Evolutionary conservation across 805 yeast species (phyloP), one percentile per base, ranked within the genome.

Genomic region (Candida bentonensis): DNA sequence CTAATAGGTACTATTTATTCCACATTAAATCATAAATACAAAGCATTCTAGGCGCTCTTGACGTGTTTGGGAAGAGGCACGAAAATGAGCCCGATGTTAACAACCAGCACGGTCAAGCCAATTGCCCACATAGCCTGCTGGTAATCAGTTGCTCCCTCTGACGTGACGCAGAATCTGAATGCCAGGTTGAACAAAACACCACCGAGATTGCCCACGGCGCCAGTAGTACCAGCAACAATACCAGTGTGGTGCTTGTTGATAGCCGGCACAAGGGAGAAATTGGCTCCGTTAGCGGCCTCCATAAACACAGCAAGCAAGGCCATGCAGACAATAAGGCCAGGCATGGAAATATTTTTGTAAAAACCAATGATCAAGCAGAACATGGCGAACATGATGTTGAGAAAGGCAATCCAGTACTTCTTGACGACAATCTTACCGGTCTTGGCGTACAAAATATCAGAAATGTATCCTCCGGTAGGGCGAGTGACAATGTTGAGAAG

Each of bases 261-360:
- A 41, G 61, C 61, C 2, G 66, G 66, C 11, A 63, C 68, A 9
- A 59, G 49, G 0, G 65, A 53, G 48, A 58, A 63, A 42, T 60
- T 59, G 11, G 68, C 68, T 45, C 68, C 68, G 42, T 64, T 63
- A 20, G 60, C 67, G 58, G 62, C 62, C 43, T 64, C 68, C 64
- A 64, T 61, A 36, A 59, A 63, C 11, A 59, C 42, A 20, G 55
- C 50, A 62, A 62, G 53, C 21, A 62, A 52, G 33, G 56, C 54
- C 44, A 63, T 47, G 0, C 64, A 51, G 1, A 51, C 63, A 36
- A 63, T 57, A 17, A 63, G 49, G 1, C 59, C 60, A 7, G 56
- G 56, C 40, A 61, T 52, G 21, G 56, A 42, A 15, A 63, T 44
- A 3, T 44, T 34, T 22, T 59, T 58, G 39, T 53, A 50, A 3